Percentiles rank a stretch among this genome's conserved stretches.
phyloP scores from a whole-genome alignment of 805 yeast genomes.

The Naumovozyma baii region DNA sequence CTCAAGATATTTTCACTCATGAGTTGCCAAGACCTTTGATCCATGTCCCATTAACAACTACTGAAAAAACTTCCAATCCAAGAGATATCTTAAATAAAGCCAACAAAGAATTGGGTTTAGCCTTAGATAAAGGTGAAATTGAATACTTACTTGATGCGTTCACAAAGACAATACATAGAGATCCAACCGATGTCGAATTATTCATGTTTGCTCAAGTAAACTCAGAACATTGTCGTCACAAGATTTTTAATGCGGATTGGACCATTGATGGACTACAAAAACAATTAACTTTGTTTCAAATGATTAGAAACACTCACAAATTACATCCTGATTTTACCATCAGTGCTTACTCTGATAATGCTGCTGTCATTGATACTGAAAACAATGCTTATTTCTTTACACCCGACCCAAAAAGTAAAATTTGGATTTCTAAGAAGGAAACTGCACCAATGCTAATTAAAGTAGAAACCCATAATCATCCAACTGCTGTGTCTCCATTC shows the following conservation, averaged over 20 bases:
- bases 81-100: conserved; percentile 60
- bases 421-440: conserved; percentile 70
- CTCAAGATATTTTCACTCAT: conserved; percentile 64
- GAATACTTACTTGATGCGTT: conserved; percentile 79
- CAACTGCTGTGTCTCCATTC: conserved; percentile 97
- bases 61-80: conserved; percentile 18
- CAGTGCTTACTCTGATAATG: conserved; percentile 94
- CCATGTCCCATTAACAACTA: conserved; percentile 51
- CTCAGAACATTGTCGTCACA: conserved; percentile 98
- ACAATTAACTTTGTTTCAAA: conserved; percentile 70
- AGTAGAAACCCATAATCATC: conserved; percentile 98
- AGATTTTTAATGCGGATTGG: conserved; percentile 98
- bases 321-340: conserved; percentile 72
- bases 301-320: conserved; percentile 91
- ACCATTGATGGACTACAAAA: conserved; percentile 76
- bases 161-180: conserved; percentile 62
- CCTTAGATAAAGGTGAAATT: conserved; percentile 91
- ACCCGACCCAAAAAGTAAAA: conserved; percentile 63
- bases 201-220: conserved; percentile 99
- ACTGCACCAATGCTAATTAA: conserved; percentile 81
- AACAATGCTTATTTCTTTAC: conserved; percentile 66
- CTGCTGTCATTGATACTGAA: conserved; percentile 64
- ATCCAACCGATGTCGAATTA: conserved; percentile 95
- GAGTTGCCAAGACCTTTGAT: conserved; percentile 79
- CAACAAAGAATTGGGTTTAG: conserved; percentile 78